These are phyloP conservation scores for Beauveria brongniartii DNA, from an alignment of 2,329 filamentous ascomycete species.

Conservation along the genomic window DNA sequence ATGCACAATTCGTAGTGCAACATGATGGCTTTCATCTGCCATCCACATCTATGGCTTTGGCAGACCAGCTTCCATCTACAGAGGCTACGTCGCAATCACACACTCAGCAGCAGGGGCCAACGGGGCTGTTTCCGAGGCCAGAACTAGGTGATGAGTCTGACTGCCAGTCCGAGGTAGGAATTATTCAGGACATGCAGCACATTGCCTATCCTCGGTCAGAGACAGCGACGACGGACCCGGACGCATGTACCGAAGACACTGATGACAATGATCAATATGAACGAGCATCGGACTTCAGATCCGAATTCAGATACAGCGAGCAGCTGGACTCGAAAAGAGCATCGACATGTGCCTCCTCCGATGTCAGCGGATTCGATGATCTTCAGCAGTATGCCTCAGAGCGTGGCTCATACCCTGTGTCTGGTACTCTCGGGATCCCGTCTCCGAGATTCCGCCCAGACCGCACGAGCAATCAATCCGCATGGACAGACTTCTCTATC, in stretches of 20 bases:
- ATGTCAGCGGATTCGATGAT: conserved; percentile 23
- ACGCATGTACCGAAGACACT: conserved; percentile 28
- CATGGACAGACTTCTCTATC: conserved; percentile 54
- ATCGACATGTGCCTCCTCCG: conserved; percentile 34
- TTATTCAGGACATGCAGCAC: conserved; percentile 17
- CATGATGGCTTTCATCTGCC: background rate
- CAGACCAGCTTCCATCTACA: background rate
- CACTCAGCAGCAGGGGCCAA: conserved; percentile 3
- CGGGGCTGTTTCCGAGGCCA: conserved; percentile 26
- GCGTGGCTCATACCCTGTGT: conserved; percentile 25
- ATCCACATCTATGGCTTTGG: background rate
- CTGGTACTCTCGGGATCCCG: conserved; percentile 40
- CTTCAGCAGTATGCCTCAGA: conserved; percentile 19
- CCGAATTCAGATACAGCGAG: conserved; percentile 22
- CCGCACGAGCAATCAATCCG: conserved; percentile 45
- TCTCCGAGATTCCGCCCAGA: conserved; percentile 34
- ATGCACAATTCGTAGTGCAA: background rate
- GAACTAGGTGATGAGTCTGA: conserved; percentile 31
- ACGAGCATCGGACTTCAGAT: conserved; percentile 21
- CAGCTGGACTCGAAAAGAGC: conserved; percentile 26
- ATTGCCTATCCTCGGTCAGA: conserved; percentile 22
- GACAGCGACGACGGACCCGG: conserved; percentile 26
- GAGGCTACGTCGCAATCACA: background rate
- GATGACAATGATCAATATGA: conserved; percentile 24
- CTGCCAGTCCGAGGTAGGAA: conserved; percentile 29